Evolutionary conservation across 129 eudicot genomes (phyloP).

Genomic region (Tanacetum coccineum): DNA sequence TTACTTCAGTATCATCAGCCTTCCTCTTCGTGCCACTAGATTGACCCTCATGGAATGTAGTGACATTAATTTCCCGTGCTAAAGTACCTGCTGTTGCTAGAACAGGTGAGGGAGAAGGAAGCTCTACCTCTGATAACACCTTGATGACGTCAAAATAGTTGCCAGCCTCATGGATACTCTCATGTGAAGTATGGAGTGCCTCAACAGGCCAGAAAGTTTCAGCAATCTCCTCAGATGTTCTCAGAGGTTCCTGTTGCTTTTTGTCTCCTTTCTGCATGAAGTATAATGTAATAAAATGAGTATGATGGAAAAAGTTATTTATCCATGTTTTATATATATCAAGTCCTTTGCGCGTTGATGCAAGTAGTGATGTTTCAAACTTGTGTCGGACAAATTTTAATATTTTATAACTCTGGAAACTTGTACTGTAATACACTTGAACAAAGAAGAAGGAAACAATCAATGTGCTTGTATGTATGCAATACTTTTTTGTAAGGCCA

Average conservation of each 20-base stretch:
- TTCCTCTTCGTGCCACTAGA: slow-evolving; percentile 22
- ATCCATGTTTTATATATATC: too few relatives aligned
- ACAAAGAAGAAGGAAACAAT: too few relatives aligned
- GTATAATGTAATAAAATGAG: neutral
- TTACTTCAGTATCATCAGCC: slow-evolving; percentile 20
- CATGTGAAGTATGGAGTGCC: neutral
- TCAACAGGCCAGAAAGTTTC: too few relatives aligned
- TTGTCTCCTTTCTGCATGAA: neutral
- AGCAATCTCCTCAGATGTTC: neutral
- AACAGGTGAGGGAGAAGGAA: slow-evolving; percentile 16
- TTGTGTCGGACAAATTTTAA: too few relatives aligned
- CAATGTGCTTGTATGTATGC: too few relatives aligned
- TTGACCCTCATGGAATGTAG: slow-evolving; percentile 8
- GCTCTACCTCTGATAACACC: slow-evolving; percentile 23
- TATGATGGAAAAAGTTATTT: neutral
- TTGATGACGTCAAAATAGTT: slow-evolving; percentile 10
- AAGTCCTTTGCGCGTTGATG: too few relatives aligned
- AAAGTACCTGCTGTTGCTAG: neutral
- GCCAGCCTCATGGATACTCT: slow-evolving; percentile 4
- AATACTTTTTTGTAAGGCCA: too few relatives aligned
- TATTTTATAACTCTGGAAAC: too few relatives aligned
- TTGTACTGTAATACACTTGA: too few relatives aligned
- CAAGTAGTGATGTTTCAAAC: too few relatives aligned
- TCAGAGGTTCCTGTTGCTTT: neutral
- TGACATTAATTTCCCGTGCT: neutral